These are phyloP conservation scores for Fusarium setosum DNA, from an alignment of 2,329 filamentous ascomycete species.

Conservation along the genomic window DNA sequence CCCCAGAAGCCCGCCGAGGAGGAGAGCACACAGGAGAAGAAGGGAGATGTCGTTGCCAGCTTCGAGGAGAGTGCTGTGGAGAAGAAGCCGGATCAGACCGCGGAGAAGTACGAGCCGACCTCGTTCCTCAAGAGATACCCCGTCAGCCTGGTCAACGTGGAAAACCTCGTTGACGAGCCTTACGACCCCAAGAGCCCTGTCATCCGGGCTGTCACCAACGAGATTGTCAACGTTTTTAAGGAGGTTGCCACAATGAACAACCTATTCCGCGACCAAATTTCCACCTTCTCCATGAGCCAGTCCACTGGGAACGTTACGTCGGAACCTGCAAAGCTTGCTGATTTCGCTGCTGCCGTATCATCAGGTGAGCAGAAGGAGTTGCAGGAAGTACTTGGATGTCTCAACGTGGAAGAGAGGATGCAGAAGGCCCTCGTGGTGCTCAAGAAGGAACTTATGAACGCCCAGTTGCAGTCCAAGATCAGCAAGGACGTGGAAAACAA, in stretches of 20 bases:
- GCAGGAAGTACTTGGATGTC: constrained; percentile 87
- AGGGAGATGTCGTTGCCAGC: constrained; percentile 95
- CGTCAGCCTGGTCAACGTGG: constrained; percentile 94
- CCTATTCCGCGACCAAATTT: constrained; percentile 96
- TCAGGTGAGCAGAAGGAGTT: constrained; percentile 91
- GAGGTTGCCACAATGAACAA: constrained; percentile 95
- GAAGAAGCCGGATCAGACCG: constrained; percentile 60
- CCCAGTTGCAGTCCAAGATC: constrained; percentile 95
- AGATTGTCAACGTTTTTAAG: constrained; percentile 99
- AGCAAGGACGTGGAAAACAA: constrained; percentile 97
- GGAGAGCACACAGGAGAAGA: constrained; percentile 71
- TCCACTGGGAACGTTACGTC: constrained; percentile 95
- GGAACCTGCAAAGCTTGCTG: constrained; percentile 93
- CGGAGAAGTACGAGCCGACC: constrained; percentile 82
- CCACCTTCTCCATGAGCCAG: constrained; percentile 95
- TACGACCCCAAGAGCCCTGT: constrained; percentile 91
- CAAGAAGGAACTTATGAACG: constrained; percentile 99
- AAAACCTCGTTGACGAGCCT: constrained; percentile 89
- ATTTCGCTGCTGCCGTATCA: constrained; percentile 97
- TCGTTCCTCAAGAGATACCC: constrained; percentile 92
- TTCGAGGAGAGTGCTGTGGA: constrained; percentile 87
- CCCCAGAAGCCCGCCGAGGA: constrained; percentile 65
- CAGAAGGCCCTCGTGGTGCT: constrained; percentile 91
- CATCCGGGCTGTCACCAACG: constrained; percentile 92
- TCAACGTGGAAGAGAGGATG: constrained; percentile 92